Evolutionary conservation across 352 stramenopile genomes (phyloP), one percentile per base, ranked within the genome.

Genomic region (Nothophytophthora sp.): DNA sequence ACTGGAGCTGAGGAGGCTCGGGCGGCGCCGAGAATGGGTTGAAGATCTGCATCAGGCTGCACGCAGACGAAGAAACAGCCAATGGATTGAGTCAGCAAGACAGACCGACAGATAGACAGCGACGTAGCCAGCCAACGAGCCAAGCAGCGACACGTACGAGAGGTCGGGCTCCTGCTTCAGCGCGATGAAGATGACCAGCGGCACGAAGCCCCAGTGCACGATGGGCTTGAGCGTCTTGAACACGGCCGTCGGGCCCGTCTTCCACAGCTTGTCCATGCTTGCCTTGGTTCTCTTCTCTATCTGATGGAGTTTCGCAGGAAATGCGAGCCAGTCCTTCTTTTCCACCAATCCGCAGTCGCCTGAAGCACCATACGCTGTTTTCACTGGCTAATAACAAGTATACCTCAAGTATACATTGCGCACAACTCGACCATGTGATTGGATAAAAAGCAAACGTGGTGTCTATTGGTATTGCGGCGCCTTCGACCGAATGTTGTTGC

Each of bases 191-290:
- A 95, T 52, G 47, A 93, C 73, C 20, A 95, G 73, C 53, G 85
- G 85, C 41, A 95, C 66, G 55, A 92, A 93, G 32, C 75, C 76
- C 45, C 73, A 70, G 76, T 95, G 83, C 60, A 91, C 85, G 52
- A 93, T 76, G 18, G 85, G 82, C 73, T 93, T 93, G 60, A 92
- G 69, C 40, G 75, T 55, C 76, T 92, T 92, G 47, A 95, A 71
- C 38, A 78, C 67, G 72, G 76, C 85, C 34, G 77, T 89, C 43
- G 78, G 81, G 51, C 67, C 81, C 41, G 67, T 86, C 73, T 90
- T 92, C 78, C 78, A 92, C 53, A 90, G 68, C 71, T 82, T 83
- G 67, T 73, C 75, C 41, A 67, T 68, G 43, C 41, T 75, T 39
- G 41, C 66, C 49, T 69, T 61, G 12, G 10, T 62, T 18, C n/a